Percentiles rank a stretch among this genome's conserved stretches.
Conservation (phyloP, 2,329 filamentous ascomycete genomes). For the Davidsoniella neocaledoniae region DNA sequence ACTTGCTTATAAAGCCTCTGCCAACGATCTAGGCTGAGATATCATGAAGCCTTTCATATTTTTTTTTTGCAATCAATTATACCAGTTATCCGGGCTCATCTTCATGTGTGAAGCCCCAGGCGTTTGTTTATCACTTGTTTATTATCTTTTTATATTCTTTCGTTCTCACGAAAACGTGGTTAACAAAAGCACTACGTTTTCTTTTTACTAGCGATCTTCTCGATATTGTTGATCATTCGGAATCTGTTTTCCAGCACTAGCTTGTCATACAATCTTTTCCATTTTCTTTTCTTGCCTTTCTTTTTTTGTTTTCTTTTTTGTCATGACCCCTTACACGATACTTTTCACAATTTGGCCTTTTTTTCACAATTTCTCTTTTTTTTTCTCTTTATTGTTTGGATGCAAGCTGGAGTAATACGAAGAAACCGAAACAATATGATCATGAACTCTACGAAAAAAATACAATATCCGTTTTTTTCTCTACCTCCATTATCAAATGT, state of each 20-base stretch:
- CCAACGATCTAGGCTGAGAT: background rate
- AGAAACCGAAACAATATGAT: too few species aligned
- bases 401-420: too few species aligned
- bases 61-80: background rate
- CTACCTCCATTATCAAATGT: too few species aligned
- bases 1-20: background rate
- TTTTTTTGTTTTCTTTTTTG: background rate
- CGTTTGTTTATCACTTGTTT: background rate
- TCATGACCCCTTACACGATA: background rate
- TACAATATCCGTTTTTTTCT: too few species aligned
- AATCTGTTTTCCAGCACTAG: too few species aligned
- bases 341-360: background rate
- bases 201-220: background rate
- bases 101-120: constrained; percentile 5
- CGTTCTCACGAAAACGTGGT: background rate
- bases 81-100: constrained; percentile 16
- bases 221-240: background rate
- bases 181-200: too few species aligned
- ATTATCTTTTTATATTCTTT: constrained; percentile 3
- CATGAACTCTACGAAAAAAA: too few species aligned
- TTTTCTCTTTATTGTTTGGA: too few species aligned
- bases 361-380: background rate
- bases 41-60: background rate
- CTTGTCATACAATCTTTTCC: too few species aligned
- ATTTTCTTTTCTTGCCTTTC: background rate